Evolutionary conservation across 2,329 filamentous ascomycete genomes (phyloP), one percentile per base, ranked within the genome.

Genomic region (Calonectria fujianensis): DNA sequence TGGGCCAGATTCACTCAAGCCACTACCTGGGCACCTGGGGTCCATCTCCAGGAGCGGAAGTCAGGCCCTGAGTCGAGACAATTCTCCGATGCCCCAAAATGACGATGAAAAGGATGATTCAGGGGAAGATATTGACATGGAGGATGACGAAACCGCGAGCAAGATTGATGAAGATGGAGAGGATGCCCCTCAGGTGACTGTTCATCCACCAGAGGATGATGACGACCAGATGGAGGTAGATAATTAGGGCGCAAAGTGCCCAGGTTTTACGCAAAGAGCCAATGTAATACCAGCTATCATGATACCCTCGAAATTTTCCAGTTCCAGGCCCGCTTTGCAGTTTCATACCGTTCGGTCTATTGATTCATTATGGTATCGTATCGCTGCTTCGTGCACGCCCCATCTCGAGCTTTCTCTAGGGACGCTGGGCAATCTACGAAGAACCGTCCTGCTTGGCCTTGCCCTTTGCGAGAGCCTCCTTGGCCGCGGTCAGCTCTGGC

Each of bases 201-300:
- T 92, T 64, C 88, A 91, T 73, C 85, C 87, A 29, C 86, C 89
- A 32, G 85, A 87, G 52, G 85, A 82, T 48, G 82, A 81, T 37
- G 88, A 85, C 10, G 92, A 94, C 77, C 90, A 87, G 80, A 95
- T 95, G 94, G 94, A 95, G 71, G 84, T 88, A 63, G 86, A 94
- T 86, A 79, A 89, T 64, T 85, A 83, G 74, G 41, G 18, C 51
- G 74, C n/a, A 37, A 51, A 63, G 18, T 32, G 61, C 20, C 61
- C 29, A 37, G 63, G 63, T 63, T 71, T 61, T 35, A 32, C 11
- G 50, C 54, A 27, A 32, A 35, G 35, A 52, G 31, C 54, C 41
- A 68, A 41, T 77, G 64, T 77, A 77, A 68, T 68, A 76, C 67
- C 71, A 76, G 41, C 73, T 51, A 67, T 75, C 69, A 80, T 80